Conservation (phyloP, 768 basidiomycete species). For the Termitomyces sp. region DNA sequence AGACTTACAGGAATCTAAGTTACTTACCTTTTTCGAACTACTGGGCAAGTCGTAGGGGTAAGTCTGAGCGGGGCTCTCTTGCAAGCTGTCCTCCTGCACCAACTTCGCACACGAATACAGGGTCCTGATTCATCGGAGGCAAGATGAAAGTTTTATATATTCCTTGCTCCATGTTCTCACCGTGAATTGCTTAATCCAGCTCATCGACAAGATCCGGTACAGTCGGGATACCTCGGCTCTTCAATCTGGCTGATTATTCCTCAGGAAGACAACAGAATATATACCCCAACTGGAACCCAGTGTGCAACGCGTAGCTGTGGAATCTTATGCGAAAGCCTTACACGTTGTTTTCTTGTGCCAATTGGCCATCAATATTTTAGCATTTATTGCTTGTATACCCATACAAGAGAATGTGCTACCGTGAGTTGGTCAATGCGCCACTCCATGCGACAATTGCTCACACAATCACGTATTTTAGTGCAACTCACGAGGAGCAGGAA, state of each 20-base stretch:
- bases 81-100: conserved; percentile 68
- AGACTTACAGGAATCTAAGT: conserved; percentile 37
- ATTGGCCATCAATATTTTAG: conserved; percentile 56
- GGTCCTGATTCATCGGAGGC: conserved; percentile 73
- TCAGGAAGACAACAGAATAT: conserved; percentile 64
- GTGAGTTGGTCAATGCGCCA: conserved; percentile 23
- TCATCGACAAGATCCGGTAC: conserved; percentile 68
- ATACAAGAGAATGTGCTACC: conserved; percentile 72
- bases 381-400: conserved; percentile 63
- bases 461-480: conserved; percentile 30
- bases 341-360: conserved; percentile 82
- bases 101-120: conserved; percentile 68
- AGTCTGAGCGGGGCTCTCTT: conserved; percentile 80
- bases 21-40: conserved; percentile 89
- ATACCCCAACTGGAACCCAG: conserved; percentile 60
- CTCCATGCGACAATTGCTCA: background rate
- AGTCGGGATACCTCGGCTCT: conserved; percentile 5
- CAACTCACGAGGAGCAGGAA: conserved; percentile 58
- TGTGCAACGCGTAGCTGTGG: conserved; percentile 55
- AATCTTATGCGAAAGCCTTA: conserved; percentile 76
- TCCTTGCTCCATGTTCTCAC: conserved; percentile 8
- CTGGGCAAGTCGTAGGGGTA: conserved; percentile 94
- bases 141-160: conserved; percentile 21
- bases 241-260: background rate
- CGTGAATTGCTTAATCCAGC: conserved; percentile 30